Conservation (phyloP, 2,329 filamentous ascomycete species). For the Pleurostoma richardsiae region DNA sequence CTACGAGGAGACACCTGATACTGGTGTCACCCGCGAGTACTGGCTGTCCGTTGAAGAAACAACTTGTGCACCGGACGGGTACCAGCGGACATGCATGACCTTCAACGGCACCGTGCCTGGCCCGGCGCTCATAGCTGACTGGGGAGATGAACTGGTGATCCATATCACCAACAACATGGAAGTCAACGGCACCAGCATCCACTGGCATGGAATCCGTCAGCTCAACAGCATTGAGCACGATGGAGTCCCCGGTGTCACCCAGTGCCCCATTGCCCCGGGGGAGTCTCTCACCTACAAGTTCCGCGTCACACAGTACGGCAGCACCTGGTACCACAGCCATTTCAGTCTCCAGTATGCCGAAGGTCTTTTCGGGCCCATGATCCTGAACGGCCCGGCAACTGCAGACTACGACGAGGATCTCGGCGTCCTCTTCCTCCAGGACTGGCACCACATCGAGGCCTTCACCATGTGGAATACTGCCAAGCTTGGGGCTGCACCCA, state of each 20-base stretch:
- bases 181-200: constrained; percentile 31
- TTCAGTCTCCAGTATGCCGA: constrained; percentile 27
- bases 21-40: constrained; percentile 13
- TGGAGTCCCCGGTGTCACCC: constrained; percentile 32
- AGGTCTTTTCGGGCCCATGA: constrained; percentile 40
- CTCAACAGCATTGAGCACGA: constrained; percentile 34
- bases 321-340: constrained; percentile 31
- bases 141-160: constrained; percentile 43
- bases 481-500: constrained; percentile 6
- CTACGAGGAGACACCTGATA: constrained; percentile 18
- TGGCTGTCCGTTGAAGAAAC: constrained; percentile 15
- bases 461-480: constrained; percentile 12
- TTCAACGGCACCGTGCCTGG: constrained; percentile 26
- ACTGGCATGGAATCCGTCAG: constrained; percentile 44
- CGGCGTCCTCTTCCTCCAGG: constrained; percentile 40
- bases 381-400: constrained; percentile 38
- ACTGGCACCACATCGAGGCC: constrained; percentile 36
- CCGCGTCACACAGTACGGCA: constrained; percentile 26
- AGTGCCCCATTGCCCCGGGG: constrained; percentile 33
- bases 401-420: constrained; percentile 44
- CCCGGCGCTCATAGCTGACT: constrained; percentile 29
- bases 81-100: constrained; percentile 15
- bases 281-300: constrained; percentile 24
- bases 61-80: constrained; percentile 15
- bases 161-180: constrained; percentile 57